Conservation (phyloP, 2,329 filamentous ascomycete genomes). For the Drechslerella coelobrocha region DNA sequence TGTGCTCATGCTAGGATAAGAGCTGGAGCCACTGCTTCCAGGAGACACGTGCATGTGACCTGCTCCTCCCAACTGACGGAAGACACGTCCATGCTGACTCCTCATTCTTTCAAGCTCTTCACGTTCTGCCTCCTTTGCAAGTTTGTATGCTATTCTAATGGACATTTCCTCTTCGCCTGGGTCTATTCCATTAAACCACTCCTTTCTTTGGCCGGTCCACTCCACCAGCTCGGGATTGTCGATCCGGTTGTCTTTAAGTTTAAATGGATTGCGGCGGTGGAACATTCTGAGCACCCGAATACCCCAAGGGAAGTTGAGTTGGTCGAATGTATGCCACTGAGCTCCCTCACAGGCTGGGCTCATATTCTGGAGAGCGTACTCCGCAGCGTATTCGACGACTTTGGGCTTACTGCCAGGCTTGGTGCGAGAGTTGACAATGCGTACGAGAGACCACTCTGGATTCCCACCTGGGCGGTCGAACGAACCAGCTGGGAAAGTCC, state of each 20-base stretch:
- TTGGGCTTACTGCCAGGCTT: neutral
- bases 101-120: too few species aligned
- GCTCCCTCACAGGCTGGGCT: neutral
- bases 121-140: neutral
- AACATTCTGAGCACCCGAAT: constrained; percentile 24
- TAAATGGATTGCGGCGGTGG: constrained; percentile 18
- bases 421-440: constrained; percentile 22
- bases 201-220: constrained; percentile 13
- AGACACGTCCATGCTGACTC: too few species aligned
- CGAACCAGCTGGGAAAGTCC: constrained; percentile 19
- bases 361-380: constrained; percentile 11
- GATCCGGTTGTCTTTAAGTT: constrained; percentile 33
- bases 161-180: constrained; percentile 14
- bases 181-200: constrained; percentile 38
- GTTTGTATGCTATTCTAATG: constrained; percentile 1
- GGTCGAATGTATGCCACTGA: constrained; percentile 30
- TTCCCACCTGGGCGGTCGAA: constrained; percentile 18
- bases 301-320: constrained; percentile 38
- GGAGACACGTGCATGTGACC: too few species aligned
- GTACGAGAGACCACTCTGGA: constrained; percentile 33
- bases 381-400: constrained; percentile 23
- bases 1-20: neutral
- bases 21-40: neutral
- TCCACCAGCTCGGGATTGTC: constrained; percentile 12
- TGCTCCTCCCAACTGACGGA: too few species aligned